phyloP scores from a whole-genome alignment of 345 rosid genomes.

The Arabidopsis suecica region DNA sequence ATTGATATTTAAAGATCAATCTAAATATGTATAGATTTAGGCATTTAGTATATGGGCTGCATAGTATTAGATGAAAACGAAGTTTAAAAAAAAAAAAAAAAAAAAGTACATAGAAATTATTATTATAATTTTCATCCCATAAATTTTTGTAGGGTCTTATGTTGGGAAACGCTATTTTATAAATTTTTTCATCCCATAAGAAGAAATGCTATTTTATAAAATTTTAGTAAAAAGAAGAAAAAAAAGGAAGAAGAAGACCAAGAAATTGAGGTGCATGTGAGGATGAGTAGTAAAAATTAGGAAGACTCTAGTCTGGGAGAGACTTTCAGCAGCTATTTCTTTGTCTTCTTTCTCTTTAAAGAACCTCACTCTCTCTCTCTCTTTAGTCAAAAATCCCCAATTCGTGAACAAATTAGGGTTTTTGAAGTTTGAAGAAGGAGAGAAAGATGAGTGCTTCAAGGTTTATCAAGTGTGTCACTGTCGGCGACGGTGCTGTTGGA shows the following conservation, averaged over 20 bases:
- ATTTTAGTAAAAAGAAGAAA: too few species aligned
- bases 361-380: constrained; percentile 5
- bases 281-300: constrained; percentile 2
- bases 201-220: not conserved
- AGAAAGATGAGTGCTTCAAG: constrained; percentile 67
- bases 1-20: not conserved
- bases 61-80: not conserved
- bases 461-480: constrained; percentile 83
- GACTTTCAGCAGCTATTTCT: constrained; percentile 25
- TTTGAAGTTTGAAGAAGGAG: constrained; percentile 12
- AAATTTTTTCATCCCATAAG: too few species aligned
- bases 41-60: not conserved
- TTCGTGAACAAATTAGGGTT: constrained; percentile 30
- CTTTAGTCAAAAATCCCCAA: constrained; percentile 28
- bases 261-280: constrained; percentile 33
- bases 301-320: constrained; percentile 1
- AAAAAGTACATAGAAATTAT: not conserved
- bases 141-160: constrained; percentile 39
- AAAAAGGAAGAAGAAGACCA: constrained; percentile 4
- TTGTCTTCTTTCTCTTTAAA: constrained; percentile 40
- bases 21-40: not conserved
- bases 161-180: constrained; percentile 16
- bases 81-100: not conserved
- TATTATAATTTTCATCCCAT: constrained; percentile 16
- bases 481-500: constrained; percentile 85